These are phyloP conservation scores for Kalmanozyma brasiliensis DNA, from an alignment of 1,284 basidiomycete species.

Conservation along the genomic window DNA sequence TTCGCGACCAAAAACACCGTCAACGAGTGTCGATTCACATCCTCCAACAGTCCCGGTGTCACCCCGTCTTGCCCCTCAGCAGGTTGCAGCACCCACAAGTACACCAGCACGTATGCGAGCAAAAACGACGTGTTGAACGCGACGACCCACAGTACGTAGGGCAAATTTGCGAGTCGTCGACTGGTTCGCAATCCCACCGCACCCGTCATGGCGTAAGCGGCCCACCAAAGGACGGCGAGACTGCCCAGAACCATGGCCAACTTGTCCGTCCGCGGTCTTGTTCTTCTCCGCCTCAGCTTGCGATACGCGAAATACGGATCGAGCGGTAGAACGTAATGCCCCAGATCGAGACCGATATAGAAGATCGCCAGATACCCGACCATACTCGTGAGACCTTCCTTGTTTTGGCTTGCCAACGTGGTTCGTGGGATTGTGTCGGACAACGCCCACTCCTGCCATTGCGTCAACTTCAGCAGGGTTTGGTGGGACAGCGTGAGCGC, in stretches of 20 bases:
- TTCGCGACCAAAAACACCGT: constrained; percentile 88
- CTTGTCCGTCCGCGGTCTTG: constrained; percentile 34
- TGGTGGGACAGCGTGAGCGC: constrained; percentile 69
- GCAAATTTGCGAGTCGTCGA: constrained; percentile 73
- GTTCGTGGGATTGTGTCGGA: constrained; percentile 69
- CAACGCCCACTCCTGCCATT: constrained; percentile 51
- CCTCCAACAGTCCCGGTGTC: constrained; percentile 76
- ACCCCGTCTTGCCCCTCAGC: constrained; percentile 54
- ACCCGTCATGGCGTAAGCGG: constrained; percentile 70
- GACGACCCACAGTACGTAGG: constrained; percentile 88
- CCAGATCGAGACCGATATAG: constrained; percentile 82
- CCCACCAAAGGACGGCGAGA: constrained; percentile 84
- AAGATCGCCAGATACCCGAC: constrained; percentile 90
- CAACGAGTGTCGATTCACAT: constrained; percentile 84
- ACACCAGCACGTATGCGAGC: constrained; percentile 81
- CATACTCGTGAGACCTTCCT: constrained; percentile 87
- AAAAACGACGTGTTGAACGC: constrained; percentile 91
- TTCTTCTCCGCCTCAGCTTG: constrained; percentile 8
- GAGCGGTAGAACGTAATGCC: constrained; percentile 82
- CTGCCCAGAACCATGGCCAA: constrained; percentile 70
- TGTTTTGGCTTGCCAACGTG: constrained; percentile 81
- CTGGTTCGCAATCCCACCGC: constrained; percentile 28
- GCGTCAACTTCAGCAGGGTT: constrained; percentile 20
- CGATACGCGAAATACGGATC: constrained; percentile 71
- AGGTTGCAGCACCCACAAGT: constrained; percentile 76